These are phyloP conservation scores for Pyrenophora teres DNA, from an alignment of 2,329 filamentous ascomycete species.

Conservation along the genomic window DNA sequence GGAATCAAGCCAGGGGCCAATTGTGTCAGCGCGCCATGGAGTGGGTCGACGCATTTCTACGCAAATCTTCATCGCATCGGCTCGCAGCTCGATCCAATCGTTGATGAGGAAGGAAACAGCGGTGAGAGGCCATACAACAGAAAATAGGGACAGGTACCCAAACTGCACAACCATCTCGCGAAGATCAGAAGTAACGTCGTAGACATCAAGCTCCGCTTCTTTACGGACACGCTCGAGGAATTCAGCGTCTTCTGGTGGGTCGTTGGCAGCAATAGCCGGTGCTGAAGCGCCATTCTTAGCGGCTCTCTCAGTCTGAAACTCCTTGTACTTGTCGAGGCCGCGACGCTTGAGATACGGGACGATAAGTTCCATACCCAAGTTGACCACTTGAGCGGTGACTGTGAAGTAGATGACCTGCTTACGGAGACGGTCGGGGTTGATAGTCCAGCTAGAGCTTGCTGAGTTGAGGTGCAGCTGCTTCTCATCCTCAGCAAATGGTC, in stretches of 20 bases:
- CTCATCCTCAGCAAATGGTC: conserved; percentile 75
- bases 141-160: conserved; percentile 90
- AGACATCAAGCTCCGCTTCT: conserved; percentile 79
- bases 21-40: conserved; percentile 88
- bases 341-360: conserved; percentile 84
- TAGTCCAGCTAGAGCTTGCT: conserved; percentile 68
- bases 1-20: conserved; percentile 88
- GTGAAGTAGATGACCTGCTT: conserved; percentile 97
- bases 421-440: conserved; percentile 81
- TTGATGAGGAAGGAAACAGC: conserved; percentile 87
- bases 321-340: conserved; percentile 76
- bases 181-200: conserved; percentile 89
- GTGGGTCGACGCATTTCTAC: conserved; percentile 86
- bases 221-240: conserved; percentile 82
- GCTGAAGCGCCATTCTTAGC: conserved; percentile 60
- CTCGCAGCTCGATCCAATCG: conserved; percentile 93
- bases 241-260: conserved; percentile 74
- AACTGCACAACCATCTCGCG: conserved; percentile 68
- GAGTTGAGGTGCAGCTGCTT: conserved; percentile 61
- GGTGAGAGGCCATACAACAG: conserved; percentile 92
- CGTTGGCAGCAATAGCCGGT: conserved; percentile 59
- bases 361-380: conserved; percentile 80
- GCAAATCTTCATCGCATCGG: conserved; percentile 93
- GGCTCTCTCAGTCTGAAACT: conserved; percentile 66
- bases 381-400: conserved; percentile 90